Conservation (phyloP, 2,329 filamentous ascomycete species). For the Ceratocystis cacaofunesta region DNA sequence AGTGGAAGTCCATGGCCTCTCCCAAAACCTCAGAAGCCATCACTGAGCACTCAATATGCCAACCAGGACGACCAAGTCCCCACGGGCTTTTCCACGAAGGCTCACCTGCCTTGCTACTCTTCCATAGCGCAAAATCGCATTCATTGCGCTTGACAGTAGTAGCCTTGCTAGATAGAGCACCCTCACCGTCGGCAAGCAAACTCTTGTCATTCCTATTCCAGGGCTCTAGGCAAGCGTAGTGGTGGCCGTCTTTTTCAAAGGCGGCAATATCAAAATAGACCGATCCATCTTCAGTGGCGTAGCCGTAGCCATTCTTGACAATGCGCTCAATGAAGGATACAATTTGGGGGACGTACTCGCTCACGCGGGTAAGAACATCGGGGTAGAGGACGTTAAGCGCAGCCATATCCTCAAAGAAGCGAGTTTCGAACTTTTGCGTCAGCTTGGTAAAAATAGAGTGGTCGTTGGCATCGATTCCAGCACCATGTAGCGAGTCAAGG, state of each 20-base stretch:
- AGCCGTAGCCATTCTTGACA: conserved; percentile 73
- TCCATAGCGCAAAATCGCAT: conserved; percentile 88
- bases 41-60: conserved; percentile 94
- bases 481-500: conserved; percentile 55
- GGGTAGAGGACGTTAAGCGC: conserved; percentile 72
- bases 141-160: conserved; percentile 54
- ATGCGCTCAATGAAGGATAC: conserved; percentile 71
- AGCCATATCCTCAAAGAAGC: conserved; percentile 79
- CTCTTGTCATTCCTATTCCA: conserved; percentile 74
- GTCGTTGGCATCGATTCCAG: conserved; percentile 45
- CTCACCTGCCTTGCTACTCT: conserved; percentile 80
- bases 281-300: conserved; percentile 57
- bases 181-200: conserved; percentile 78
- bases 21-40: conserved; percentile 89
- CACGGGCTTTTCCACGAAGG: conserved; percentile 79
- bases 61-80: conserved; percentile 78
- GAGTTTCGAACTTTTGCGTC: conserved; percentile 70
- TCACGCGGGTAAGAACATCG: conserved; percentile 75
- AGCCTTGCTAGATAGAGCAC: conserved; percentile 51
- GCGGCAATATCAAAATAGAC: conserved; percentile 87
- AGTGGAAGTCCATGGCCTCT: conserved; percentile 78
- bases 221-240: conserved; percentile 72
- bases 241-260: conserved; percentile 72
- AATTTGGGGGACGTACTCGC: conserved; percentile 80
- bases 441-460: conserved; percentile 71